Evolutionary conservation across 306 rosid genomes (phyloP), one percentile per base, ranked within the genome.

Genomic region (Canavalia gladiata): DNA sequence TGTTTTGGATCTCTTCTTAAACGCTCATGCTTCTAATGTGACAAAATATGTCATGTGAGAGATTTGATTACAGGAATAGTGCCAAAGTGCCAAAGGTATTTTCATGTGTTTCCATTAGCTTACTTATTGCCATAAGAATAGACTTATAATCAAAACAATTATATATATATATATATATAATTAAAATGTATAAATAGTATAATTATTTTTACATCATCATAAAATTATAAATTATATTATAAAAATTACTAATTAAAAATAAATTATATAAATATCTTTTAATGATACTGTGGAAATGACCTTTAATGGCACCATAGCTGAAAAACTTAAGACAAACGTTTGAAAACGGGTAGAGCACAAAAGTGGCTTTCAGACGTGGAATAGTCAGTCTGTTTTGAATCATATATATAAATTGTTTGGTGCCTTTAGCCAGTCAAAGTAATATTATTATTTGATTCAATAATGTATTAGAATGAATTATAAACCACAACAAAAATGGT

Each of bases 391-490:
- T 43, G 35, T 2, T 4, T 28, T 67, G 25, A 68, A 68, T 67
- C 37, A 78, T 2, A 10, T 1, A 37, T 46, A 4, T 39, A 68
- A 8, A 7, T 31, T 68, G 75, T 54, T 31, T 55, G 49, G 45
- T 66, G 52, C 55, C 30, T 74, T 52, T 66, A 6, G 4, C 4
- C 30, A 2, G 55, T 65, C 55, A 39, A 49, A 33, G 60, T 58
- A 52, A 51, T 10, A 78, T 29, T 54, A 54, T 18, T 3, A 57
- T 29, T 56, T 28, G 41, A 37, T 75, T n/a, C 81, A 75, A 68
- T 68, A 75, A 68, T 67, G 56, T 46, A 25, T 46, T 45, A 35
- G 12, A 12, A 75, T 55, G 75, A 58, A 72, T 4, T 35, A 67
- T 47, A 7, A 39, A 35, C 28, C 65, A 77, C 43, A 77, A 18